Percentiles rank a stretch among this genome's conserved stretches.
Conservation (phyloP, 768 basidiomycete species). For the Exsudoporus frostii region DNA sequence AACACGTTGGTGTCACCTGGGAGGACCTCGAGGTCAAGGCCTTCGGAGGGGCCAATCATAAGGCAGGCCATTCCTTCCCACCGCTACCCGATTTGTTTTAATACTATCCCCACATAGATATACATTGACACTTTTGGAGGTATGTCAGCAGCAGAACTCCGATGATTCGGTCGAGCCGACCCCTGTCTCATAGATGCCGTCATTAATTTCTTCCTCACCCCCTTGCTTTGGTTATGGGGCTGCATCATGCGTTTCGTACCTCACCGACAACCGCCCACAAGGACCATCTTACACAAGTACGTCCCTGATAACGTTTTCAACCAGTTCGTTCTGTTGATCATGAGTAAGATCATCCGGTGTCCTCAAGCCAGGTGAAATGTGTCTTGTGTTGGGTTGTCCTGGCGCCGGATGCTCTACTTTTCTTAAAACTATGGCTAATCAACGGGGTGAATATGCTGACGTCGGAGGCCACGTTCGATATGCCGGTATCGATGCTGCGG, state of each 20-base stretch:
- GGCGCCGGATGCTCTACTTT: slow-evolving; percentile 86
- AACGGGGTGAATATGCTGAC: slow-evolving; percentile 57
- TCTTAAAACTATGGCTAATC: slow-evolving; percentile 79
- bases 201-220: slow-evolving; percentile 49
- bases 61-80: slow-evolving; percentile 36
- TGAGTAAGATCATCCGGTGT: slow-evolving; percentile 58
- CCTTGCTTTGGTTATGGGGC: slow-evolving; percentile 47
- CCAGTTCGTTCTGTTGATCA: neutral
- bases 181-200: slow-evolving; percentile 41
- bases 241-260: slow-evolving; percentile 39
- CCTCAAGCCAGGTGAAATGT: slow-evolving; percentile 81
- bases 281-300: slow-evolving; percentile 60
- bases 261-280: slow-evolving; percentile 37
- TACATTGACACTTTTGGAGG: slow-evolving; percentile 61
- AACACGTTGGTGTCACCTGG: slow-evolving; percentile 77
- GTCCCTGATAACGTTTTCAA: slow-evolving; percentile 4
- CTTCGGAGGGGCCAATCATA: slow-evolving; percentile 51
- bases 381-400: slow-evolving; percentile 79
- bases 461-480: slow-evolving; percentile 77
- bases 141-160: slow-evolving; percentile 27
- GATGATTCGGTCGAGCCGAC: neutral
- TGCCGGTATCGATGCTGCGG: slow-evolving; percentile 70
- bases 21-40: slow-evolving; percentile 63
- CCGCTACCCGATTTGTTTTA: neutral
- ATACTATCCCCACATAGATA: slow-evolving; percentile 29